Evolutionary conservation across 345 rosid genomes (phyloP).

Genomic region (Limnanthes douglasii): DNA sequence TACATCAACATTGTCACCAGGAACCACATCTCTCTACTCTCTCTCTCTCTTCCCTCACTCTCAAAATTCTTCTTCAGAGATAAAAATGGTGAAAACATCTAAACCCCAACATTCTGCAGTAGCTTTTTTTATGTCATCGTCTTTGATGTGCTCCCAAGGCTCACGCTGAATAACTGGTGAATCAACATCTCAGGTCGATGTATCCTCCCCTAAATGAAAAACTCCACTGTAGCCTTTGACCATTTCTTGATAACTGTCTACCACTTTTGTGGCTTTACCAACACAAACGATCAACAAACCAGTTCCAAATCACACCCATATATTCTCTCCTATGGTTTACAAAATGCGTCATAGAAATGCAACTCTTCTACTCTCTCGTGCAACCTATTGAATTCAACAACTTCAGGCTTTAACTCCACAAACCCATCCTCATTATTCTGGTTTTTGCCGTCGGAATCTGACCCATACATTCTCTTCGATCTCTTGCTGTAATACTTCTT

Average conservation of each 20-base stretch:
- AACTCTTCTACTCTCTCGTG: constrained; percentile 90
- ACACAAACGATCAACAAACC: constrained; percentile 85
- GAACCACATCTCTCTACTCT: too few species aligned
- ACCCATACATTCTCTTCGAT: constrained; percentile 70
- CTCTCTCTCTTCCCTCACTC: too few species aligned
- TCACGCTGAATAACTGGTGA: constrained; percentile 73
- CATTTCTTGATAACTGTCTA: constrained; percentile 89
- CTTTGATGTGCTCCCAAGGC: too few species aligned
- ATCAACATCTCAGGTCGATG: constrained; percentile 94
- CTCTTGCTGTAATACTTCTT: constrained; percentile 79
- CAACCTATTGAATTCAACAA: constrained; percentile 57
- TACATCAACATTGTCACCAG: too few species aligned
- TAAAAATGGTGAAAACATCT: too few species aligned
- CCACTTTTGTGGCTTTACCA: constrained; percentile 88
- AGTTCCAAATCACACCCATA: constrained; percentile 19
- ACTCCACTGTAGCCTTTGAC: constrained; percentile 84
- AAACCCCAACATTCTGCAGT: too few species aligned
- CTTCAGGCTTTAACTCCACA: constrained; percentile 79
- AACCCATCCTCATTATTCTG: constrained; percentile 42
- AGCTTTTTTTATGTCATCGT: too few species aligned
- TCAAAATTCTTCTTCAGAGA: too few species aligned
- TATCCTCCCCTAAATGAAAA: constrained; percentile 93
- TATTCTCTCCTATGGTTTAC: constrained; percentile 94
- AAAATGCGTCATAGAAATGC: constrained; percentile 70
- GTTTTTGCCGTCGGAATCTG: constrained; percentile 73